Percentiles rank a stretch among this genome's conserved stretches.
Conservation (phyloP, 495 filamentous ascomycete species). For the Talaromyces nanjingensis region DNA sequence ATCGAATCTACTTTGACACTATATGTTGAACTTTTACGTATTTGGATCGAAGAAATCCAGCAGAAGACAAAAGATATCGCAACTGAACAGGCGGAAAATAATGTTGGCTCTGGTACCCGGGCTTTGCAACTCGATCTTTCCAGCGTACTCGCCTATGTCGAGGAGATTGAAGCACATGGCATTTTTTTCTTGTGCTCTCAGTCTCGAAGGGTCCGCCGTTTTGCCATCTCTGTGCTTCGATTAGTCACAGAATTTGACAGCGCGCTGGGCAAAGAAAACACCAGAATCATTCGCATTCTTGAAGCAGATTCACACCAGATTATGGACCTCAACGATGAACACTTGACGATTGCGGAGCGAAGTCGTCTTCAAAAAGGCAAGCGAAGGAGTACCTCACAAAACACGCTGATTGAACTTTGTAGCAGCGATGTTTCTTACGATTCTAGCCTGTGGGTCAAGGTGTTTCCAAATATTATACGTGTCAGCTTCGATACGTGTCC, state of each 20-base stretch:
- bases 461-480: slow-evolving; percentile 91
- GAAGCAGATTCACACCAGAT: slow-evolving; percentile 84
- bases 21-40: slow-evolving; percentile 87
- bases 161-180: slow-evolving; percentile 94
- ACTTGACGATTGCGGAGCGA: slow-evolving; percentile 83
- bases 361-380: slow-evolving; percentile 89
- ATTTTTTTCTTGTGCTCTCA: slow-evolving; percentile 98
- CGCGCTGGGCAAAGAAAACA: slow-evolving; percentile 73
- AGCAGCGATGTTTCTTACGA: slow-evolving; percentile 94
- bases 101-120: slow-evolving; percentile 47
- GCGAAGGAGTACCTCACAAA: slow-evolving; percentile 73
- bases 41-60: slow-evolving; percentile 96
- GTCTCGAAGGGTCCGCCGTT: slow-evolving; percentile 77
- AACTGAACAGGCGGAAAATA: slow-evolving; percentile 51
- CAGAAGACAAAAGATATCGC: slow-evolving; percentile 71
- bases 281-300: slow-evolving; percentile 81
- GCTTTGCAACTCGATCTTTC: slow-evolving; percentile 78
- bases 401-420: slow-evolving; percentile 86
- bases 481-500: slow-evolving; percentile 87
- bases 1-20: slow-evolving; percentile 90
- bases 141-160: slow-evolving; percentile 81
- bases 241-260: slow-evolving; percentile 91
- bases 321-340: slow-evolving; percentile 87
- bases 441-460: slow-evolving; percentile 91
- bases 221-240: slow-evolving; percentile 85